Conservation (phyloP, 306 rosid species). For the Quercus suber region DNA sequence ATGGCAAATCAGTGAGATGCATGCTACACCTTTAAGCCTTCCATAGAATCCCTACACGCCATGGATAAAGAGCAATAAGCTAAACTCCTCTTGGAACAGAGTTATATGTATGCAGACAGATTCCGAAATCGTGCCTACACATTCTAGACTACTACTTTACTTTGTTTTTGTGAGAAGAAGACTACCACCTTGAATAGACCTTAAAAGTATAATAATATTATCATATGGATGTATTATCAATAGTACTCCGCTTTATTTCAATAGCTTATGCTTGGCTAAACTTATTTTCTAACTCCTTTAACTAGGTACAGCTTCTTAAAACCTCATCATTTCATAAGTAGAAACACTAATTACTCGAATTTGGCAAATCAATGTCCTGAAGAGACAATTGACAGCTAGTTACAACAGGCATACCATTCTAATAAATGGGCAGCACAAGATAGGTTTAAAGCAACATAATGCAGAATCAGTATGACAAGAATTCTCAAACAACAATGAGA, state of each 20-base stretch:
- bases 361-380: not conserved
- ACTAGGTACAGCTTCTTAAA: too few relatives aligned
- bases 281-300: too few relatives aligned
- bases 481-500: not conserved
- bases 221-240: not conserved
- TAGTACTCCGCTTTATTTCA: not conserved
- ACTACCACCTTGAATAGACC: not conserved
- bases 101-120: too few relatives aligned
- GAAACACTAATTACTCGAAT: not conserved
- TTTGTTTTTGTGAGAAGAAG: too few relatives aligned
- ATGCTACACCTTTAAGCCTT: constrained; percentile 40
- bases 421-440: not conserved
- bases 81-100: too few relatives aligned
- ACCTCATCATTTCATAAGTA: too few relatives aligned
- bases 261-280: too few relatives aligned
- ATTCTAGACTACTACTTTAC: not conserved
- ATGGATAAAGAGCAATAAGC: not conserved
- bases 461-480: not conserved
- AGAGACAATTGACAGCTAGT: not conserved
- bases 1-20: constrained; percentile 74
- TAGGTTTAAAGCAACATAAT: not conserved
- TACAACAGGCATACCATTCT: not conserved
- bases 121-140: not conserved
- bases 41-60: not conserved
- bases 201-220: not conserved